A percentile compares a stretch with the other conserved stretches of the same genome.
Conservation (phyloP, 805 yeast species). For the Pichia deserticola region DNA sequence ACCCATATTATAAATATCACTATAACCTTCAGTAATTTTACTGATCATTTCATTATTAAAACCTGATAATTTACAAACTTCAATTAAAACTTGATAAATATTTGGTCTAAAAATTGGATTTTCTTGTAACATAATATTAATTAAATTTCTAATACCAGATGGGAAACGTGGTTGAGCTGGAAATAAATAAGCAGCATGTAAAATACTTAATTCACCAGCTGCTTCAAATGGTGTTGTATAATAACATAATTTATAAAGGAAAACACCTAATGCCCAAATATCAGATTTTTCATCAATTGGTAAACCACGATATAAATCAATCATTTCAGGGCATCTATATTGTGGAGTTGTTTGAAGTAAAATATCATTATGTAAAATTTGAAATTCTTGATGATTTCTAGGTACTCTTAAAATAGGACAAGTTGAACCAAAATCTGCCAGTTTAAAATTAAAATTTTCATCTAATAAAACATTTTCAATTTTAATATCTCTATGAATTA, state of each 20-base stretch:
- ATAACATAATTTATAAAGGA: constrained; percentile 82
- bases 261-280: constrained; percentile 95
- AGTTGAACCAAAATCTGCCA: constrained; percentile 93
- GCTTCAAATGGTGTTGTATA: constrained; percentile 94
- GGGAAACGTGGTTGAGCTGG: constrained; percentile 66
- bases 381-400: constrained; percentile 63
- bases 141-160: constrained; percentile 63
- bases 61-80: constrained; percentile 54
- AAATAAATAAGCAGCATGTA: constrained; percentile 76
- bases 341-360: constrained; percentile 92
- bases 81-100: constrained; percentile 67
- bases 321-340: constrained; percentile 93
- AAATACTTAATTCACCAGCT: constrained; percentile 76
- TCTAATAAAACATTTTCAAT: constrained; percentile 90
- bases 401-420: constrained; percentile 69
- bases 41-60: constrained; percentile 11
- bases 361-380: constrained; percentile 73
- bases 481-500: constrained; percentile 89
- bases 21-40: constrained; percentile 2
- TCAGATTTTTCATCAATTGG: constrained; percentile 91
- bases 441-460: constrained; percentile 57
- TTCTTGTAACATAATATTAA: constrained; percentile 73
- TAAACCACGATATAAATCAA: constrained; percentile 71
- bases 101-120: constrained; percentile 81
- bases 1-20: constrained; percentile 36